phyloP scores from a whole-genome alignment of 805 yeast species.

The Pichia heedii region DNA sequence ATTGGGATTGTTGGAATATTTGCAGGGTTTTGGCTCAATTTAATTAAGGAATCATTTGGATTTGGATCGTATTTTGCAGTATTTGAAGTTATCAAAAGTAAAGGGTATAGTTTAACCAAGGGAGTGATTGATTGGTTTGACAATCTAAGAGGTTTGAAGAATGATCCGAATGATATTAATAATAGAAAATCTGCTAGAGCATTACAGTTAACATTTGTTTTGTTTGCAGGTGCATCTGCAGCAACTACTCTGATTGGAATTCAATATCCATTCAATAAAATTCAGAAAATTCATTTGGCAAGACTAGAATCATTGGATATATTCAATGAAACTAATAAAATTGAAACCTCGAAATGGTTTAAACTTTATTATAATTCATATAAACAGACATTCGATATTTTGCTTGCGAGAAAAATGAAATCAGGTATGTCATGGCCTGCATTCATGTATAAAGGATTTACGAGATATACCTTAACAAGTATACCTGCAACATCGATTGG shows the following conservation, averaged over 20 bases:
- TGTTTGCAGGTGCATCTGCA: conserved; percentile 83
- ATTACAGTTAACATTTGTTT: conserved; percentile 58
- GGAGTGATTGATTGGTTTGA: conserved; percentile 31
- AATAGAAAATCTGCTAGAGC: conserved; percentile 29
- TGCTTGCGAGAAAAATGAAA: conserved; percentile 43
- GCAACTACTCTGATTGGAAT: conserved; percentile 67
- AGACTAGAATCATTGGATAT: conserved; percentile 75
- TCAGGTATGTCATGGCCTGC: conserved; percentile 48
- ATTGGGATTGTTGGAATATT: conserved; percentile 79
- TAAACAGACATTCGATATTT: conserved; percentile 60
- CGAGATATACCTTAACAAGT: conserved; percentile 58
- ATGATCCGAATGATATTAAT: conserved; percentile 14
- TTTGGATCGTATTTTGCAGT: conserved; percentile 79
- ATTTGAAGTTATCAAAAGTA: conserved; percentile 71
- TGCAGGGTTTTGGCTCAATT: conserved; percentile 78
- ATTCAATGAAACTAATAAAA: conserved; percentile 31
- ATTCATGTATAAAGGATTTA: conserved; percentile 74
- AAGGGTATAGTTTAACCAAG: conserved; percentile 43
- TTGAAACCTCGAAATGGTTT: conserved; percentile 24
- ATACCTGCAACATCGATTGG: conserved; percentile 90
- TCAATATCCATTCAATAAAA: conserved; percentile 73
- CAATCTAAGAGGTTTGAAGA: conserved; percentile 8
- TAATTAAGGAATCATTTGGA: conserved; percentile 71
- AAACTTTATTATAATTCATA: conserved; percentile 66
- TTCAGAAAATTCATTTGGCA: conserved; percentile 72